Base-by-base conservation (phyloP, 208 protist species). In the Polymyxa betae region DNA sequence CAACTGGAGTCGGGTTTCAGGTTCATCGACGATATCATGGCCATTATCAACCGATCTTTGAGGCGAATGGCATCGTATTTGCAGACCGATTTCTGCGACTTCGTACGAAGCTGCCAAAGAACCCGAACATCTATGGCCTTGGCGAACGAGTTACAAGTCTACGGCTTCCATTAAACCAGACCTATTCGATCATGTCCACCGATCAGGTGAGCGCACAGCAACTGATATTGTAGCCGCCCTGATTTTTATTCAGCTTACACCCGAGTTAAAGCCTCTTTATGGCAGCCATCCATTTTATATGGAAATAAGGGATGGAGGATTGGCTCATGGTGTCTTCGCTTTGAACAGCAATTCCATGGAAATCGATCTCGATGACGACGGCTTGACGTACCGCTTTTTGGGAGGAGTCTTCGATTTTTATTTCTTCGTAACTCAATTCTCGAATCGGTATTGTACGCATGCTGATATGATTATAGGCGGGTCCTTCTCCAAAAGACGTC, bases 351-450 rank as follows among this genome's bases (percentile, higher is more conserved):
- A 66, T 29, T 29, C 54, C 20, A 66, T 66, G 54, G 54, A 66
- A 29, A 29, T 66, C 54, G 54, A 66, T 66, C 54, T 66, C 20
- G 54, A 29, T 29, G 29, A 16, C 54, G 54, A 66, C 54, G 29
- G 54, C 54, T 29, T 66, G 29, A 66, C 54, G 20, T 66, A 66
- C 29, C 54, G 54, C 16, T 66, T 66, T 29, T 93, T 94, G 66
- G 96, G 96, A 38, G 96, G 96, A n/a, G 77, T 95, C 29, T 46
- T 97, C 0, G 96, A 97, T 91, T 91, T 97, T 0, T 96, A 92
- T 88, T 91, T 97, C n/a, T 95, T 96, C 43, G 40, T n/a, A n/a
- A n/a, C n/a, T n/a, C n/a, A n/a, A n/a, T n/a, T n/a, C n/a, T n/a
- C n/a, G n/a, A n/a, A n/a, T n/a, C n/a, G n/a, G n/a, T n/a, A n/a